Evolutionary conservation across 1,284 basidiomycete species (phyloP).

Genomic region (Quambalaria eucalypti): DNA sequence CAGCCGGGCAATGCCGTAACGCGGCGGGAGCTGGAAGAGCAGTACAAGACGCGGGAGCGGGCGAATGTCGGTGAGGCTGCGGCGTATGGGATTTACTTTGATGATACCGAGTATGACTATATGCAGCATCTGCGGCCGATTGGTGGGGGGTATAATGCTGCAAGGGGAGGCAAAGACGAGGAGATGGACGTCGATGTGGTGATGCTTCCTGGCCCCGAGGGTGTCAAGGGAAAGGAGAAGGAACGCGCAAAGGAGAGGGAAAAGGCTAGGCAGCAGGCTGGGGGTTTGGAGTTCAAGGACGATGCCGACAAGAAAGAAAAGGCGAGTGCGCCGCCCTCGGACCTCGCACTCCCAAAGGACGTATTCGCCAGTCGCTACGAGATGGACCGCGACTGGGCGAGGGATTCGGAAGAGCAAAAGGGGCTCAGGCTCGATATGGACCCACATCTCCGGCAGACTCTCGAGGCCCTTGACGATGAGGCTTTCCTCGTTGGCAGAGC

Average conservation of each 20-base stretch:
- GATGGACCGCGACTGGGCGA: constrained; percentile 13
- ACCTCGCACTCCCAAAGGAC: constrained; percentile 4
- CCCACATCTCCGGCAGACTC: constrained; percentile 79
- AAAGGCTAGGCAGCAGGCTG: too few species aligned
- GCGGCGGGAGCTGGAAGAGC: constrained; percentile 51
- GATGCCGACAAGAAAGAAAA: not conserved
- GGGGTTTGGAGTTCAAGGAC: constrained; percentile 8
- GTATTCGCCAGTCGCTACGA: constrained; percentile 59
- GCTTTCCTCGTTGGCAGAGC: constrained; percentile 50
- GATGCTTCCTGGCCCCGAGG: constrained; percentile 2
- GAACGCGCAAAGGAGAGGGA: constrained; percentile 1
- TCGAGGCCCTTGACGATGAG: constrained; percentile 93
- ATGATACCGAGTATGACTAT: constrained; percentile 98
- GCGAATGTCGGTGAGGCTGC: constrained; percentile 70
- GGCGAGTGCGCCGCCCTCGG: constrained; percentile 1
- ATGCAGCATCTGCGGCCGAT: constrained; percentile 73
- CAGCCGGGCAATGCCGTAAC: constrained; percentile 51
- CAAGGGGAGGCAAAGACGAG: constrained; percentile 35
- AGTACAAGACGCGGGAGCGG: constrained; percentile 16
- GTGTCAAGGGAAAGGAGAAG: constrained; percentile 20
- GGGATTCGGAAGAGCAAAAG: constrained; percentile 41
- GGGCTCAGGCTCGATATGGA: constrained; percentile 96
- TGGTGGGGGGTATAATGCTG: constrained; percentile 29
- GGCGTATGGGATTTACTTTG: constrained; percentile 83
- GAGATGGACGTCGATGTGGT: constrained; percentile 19